Base-by-base conservation (phyloP, 441 rosid genomes). In the Erodium moschatum region DNA sequence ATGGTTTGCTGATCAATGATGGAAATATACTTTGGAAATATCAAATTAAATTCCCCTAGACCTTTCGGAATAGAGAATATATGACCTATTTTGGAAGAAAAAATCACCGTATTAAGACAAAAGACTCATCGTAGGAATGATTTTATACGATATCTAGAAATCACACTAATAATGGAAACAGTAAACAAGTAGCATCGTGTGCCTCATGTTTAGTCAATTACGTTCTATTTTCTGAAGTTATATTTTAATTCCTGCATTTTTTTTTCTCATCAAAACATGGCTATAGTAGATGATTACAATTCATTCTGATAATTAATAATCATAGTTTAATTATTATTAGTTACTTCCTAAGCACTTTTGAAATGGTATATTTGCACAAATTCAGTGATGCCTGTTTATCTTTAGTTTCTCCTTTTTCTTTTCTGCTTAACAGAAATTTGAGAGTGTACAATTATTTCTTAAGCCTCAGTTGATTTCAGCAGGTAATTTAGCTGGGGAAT, bases 401-500 rank as follows among this genome's bases (percentile, higher is more conserved):
- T 31, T 13, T 56, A 7, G 42, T 38, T 38, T 38, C 42, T 38
- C 6, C 11, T 19, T 33, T 33, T 46, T 63, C 24, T 12, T 63
- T 71, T 56, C 12, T 15, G 64, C 64, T 3, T 60, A 60, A 16
- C 10, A 60, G 64, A 60, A 60, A 60, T 60, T 21, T 20, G 0
- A 20, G 31, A 21, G 10, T 11, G n/a, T 60, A 60, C 64, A 60
- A 24, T 60, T 60, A 10, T 60, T 24, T 58, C 62, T 60, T 60
- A 60, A 60, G 31, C 70, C 67, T 60, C 74, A 64, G 71, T 54
- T 77, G 65, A 18, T 67, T 74, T 75, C 77, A 73, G 74, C 78
- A 74, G 84, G 82, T 54, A 74, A 69, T 38, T 76, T 70, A 72
- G 68, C 67, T 74, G 35, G 54, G 60, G 33, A 40, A 67, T 58